These are phyloP conservation scores for Mrakia frigida DNA, from an alignment of 768 basidiomycete genomes.

Conservation along the genomic window DNA sequence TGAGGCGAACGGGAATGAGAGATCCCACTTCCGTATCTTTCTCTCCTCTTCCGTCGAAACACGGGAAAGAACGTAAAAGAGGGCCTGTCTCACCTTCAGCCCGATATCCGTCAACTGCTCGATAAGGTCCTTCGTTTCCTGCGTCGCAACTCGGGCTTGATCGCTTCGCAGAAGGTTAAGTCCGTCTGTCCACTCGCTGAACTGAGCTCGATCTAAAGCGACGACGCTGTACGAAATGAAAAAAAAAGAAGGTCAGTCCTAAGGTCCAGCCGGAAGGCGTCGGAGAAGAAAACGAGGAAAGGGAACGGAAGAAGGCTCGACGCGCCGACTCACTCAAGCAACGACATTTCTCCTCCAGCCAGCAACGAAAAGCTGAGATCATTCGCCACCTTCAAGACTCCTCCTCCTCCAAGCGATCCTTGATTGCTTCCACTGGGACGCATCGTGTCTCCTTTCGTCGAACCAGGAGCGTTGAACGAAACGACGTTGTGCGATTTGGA, in stretches of 20 bases:
- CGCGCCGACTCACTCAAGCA: constrained; percentile 26
- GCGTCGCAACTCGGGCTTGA: constrained; percentile 73
- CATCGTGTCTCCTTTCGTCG: not conserved
- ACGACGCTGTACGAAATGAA: constrained; percentile 49
- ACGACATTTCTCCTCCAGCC: constrained; percentile 1
- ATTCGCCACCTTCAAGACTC: not conserved
- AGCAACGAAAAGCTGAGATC: constrained; percentile 30
- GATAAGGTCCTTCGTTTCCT: constrained; percentile 80
- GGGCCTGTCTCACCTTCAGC: constrained; percentile 80
- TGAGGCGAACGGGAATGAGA: not conserved
- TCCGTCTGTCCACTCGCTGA: constrained; percentile 94
- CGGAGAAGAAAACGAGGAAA: too few species aligned
- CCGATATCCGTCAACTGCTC: constrained; percentile 83
- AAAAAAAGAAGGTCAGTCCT: not conserved
- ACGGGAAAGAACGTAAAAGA: constrained; percentile 48
- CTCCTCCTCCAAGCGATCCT: not conserved
- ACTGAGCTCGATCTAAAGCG: constrained; percentile 68
- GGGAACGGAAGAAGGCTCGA: not conserved
- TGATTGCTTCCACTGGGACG: not conserved
- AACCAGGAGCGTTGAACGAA: constrained; percentile 8
- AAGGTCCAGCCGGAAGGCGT: not conserved
- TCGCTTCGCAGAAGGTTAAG: constrained; percentile 78
- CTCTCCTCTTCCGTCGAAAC: too few species aligned
- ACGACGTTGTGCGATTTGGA: not conserved
- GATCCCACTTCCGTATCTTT: too few species aligned